Base-by-base conservation (phyloP, 306 rosid genomes). In the Glycine latifolia region DNA sequence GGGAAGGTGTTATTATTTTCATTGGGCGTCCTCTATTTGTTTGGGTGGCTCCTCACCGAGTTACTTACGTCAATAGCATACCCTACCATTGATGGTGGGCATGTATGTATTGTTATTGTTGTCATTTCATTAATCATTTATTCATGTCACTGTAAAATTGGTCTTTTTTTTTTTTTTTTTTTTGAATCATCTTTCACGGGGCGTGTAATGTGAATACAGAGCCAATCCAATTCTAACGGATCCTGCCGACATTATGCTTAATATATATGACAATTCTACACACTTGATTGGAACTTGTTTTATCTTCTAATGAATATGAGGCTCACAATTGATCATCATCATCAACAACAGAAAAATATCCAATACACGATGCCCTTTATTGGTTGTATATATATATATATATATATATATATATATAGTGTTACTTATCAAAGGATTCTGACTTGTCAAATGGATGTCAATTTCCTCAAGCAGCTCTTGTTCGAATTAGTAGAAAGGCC, bases 71-170 rank as follows among this genome's bases (percentile, higher is more conserved):
- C 87, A 85, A 87, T 65, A 58, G 16, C 79, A 48, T 87, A 63
- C 91, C 88, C 88, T 85, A 82, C 91, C 77, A 76, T 79, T 62
- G 43, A 60, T 77, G 77, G 79, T 80, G 82, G 82, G 47, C 66
- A 65, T 69, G 84, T 76, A 80, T 44, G 84, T 78, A 80, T 44
- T 50, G 81, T 79, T 82, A 76, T 86, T 84, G 79, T 87, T 82
- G 81, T 87, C 89, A 83, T 79, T 71, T 84, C 87, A 79, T 83
- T 62, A 82, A 87, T 77, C 85, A 84, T 76, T 86, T 67, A 68
- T 63, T 76, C 73, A 73, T 31, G 41, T 55, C 79, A 72, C 50
- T 31, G 41, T 79, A 69, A 61, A 50, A 39, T 62, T 56, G 13
- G 16, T 79, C 12, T 58, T 39, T 37, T 37, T 37, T 37, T 35